Evolutionary conservation across 768 basidiomycete species (phyloP).

Genomic region (Paxillus rubicundulus): DNA sequence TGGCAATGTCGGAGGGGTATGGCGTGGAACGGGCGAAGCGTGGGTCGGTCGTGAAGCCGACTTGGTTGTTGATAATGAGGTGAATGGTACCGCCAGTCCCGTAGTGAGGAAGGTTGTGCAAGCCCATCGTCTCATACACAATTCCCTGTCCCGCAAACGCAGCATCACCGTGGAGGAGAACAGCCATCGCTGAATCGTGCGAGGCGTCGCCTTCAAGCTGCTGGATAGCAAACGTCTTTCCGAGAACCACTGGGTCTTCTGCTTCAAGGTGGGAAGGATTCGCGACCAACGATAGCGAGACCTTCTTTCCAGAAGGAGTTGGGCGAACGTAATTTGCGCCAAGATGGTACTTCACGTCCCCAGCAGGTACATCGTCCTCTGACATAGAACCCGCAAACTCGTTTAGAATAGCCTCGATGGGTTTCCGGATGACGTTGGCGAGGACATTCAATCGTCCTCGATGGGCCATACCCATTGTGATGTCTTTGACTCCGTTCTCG

Average conservation of each 20-base stretch:
- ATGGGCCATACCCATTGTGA: conserved; percentile 97
- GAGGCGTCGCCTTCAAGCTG: conserved; percentile 85
- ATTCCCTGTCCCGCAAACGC: conserved; percentile 95
- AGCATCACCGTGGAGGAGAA: conserved; percentile 94
- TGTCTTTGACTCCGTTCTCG: conserved; percentile 86
- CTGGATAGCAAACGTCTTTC: conserved; percentile 91
- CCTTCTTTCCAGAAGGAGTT: conserved; percentile 93
- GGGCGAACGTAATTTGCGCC: conserved; percentile 96
- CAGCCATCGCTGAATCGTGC: conserved; percentile 83
- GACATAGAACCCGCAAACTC: conserved; percentile 81
- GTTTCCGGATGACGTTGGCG: conserved; percentile 95
- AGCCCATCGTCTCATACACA: conserved; percentile 97
- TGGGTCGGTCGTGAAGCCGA: conserved; percentile 96
- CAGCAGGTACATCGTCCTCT: conserved; percentile 73
- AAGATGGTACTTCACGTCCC: conserved; percentile 97
- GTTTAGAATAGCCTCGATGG: conserved; percentile 92
- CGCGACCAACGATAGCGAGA: conserved; percentile 90
- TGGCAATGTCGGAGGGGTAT: conserved; percentile 92
- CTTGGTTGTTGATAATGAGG: conserved; percentile 95
- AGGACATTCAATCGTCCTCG: conserved; percentile 94
- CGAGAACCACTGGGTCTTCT: conserved; percentile 92
- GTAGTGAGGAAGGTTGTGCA: conserved; percentile 88
- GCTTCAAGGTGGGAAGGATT: conserved; percentile 97
- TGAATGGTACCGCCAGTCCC: conserved; percentile 95
- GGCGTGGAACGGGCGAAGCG: conserved; percentile 93